Base-by-base conservation (phyloP, 2,329 filamentous ascomycete genomes). In the Sarocladiaceae sp. region DNA sequence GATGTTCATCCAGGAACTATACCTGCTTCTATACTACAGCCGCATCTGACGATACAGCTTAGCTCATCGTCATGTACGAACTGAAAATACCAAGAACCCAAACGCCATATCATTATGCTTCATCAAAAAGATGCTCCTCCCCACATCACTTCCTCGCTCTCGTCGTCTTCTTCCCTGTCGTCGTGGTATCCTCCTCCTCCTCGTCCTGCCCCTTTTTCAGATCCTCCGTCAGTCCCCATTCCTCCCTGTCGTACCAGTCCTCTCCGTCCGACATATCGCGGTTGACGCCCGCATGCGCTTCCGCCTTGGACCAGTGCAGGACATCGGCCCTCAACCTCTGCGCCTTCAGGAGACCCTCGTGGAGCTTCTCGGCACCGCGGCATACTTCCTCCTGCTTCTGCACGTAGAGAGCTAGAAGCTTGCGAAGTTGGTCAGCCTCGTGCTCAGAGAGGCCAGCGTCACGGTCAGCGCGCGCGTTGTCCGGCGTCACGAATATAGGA, bases 381-480 rank as follows among this genome's bases (percentile, higher is more conserved):
- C 85, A 83, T 2, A 91, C 80, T 59, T 93, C 87, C 55, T 93
- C 87, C 58, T 93, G 87, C 61, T 91, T 91, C 56, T 91, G 87
- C 20, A 91, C 80, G 58, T 88, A 91, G 10, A 87, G 67, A 51
- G 88, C 76, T 40, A 93, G 70, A 15, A 89, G 65, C 46, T 83
- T 76, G 47, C 87, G 80, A 33, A 87, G 81, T 48, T 93, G 85
- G 51, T 90, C 85, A 1, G 88, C 88, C 64, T 93, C 87, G 20
- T 70, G 65, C 15, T 80, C 72, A 1, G 86, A 85, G 3, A 94
- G 74, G 2, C 83, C 83, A 31, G 86, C 67, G 57, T 89, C 80
- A 45, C 82, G 74, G 58, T 90, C 83, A 2, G 82, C 75, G 44
- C 75, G 72, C 19, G 78, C 76, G 24, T 76, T 68, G 20, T 66